These are phyloP conservation scores for Clitopilus hobsonii DNA, from an alignment of 768 basidiomycete species.

Conservation along the genomic window DNA sequence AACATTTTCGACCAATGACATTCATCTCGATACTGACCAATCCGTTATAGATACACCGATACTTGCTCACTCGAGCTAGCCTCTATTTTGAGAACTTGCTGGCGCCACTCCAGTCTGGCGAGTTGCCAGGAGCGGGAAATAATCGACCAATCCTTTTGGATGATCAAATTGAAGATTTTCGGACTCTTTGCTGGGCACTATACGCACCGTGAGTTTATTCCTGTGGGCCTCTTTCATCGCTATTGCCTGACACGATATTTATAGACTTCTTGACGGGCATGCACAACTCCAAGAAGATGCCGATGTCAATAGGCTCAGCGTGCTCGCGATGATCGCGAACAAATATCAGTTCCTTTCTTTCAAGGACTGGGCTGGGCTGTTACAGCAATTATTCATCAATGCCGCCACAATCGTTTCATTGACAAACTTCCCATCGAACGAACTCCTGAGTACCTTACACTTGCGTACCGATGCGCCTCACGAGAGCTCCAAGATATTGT, in stretches of 20 bases:
- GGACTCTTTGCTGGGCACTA: background rate
- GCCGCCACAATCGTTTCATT: background rate
- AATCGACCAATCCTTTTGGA: background rate
- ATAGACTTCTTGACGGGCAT: background rate
- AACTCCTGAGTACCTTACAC: background rate
- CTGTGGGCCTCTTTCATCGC: too few relatives aligned
- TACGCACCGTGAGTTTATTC: background rate
- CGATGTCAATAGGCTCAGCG: background rate
- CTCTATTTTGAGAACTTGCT: background rate
- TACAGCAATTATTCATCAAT: background rate
- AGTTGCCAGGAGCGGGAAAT: background rate
- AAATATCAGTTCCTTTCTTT: conserved; percentile 52
- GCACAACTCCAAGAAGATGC: background rate
- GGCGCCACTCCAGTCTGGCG: background rate
- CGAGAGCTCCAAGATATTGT: background rate
- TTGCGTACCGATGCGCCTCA: background rate
- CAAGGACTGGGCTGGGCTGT: conserved; percentile 44
- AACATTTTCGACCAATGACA: background rate
- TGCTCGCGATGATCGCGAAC: conserved; percentile 41
- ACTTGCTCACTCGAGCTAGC: background rate
- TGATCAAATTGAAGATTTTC: background rate
- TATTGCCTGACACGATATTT: background rate
- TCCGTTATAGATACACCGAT: background rate
- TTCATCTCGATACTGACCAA: background rate
- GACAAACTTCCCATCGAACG: background rate